Evolutionary conservation across 768 basidiomycete genomes (phyloP), one percentile per base, ranked within the genome.

Genomic region (Naematelia encephala): DNA sequence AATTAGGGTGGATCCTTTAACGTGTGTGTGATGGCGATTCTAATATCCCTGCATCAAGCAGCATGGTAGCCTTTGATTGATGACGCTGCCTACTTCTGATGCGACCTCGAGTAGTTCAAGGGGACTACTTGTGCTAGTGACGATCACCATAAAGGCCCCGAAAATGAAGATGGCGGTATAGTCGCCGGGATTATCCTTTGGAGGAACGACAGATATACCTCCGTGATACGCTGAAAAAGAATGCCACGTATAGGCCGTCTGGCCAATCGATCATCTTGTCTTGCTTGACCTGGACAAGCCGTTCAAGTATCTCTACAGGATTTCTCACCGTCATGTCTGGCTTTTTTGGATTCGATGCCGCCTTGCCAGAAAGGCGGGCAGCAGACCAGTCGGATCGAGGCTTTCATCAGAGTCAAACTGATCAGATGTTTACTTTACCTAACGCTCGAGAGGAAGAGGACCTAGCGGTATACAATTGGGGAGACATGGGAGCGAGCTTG

Each of bases 381-480:
- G 60, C 47, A 16, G 44, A 53, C 11, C 14, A 28, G 46, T 26
- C 21, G 19, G 23, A 44, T 21, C 54, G 57, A 44, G 61, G 62
- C 13, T 70, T 70, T 29, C 57, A 61, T 49, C 30, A 42, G 5
- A 59, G 29, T 22, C 56, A 59, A 30, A 42, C 45, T 25, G 44
- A 57, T 21, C 57, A 66, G 16, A 54, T 68, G 21, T 70, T 72
- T 44, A 60, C 57, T 4, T 19, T 62, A 2, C 45, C 34, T 22
- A 67, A 63, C 1, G 65, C 66, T 23, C 67, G 71, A 4, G 74
- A 74, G 47, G 81, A 86, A 48, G 91, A 90, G 72, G 87, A 91
- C 79, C 80, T 96, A 61, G 87, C 90, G 2, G 89, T 92, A 48
- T 93, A 90, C 78, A 90, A 87, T 46, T 96, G 90, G 90, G 91